phyloP scores from a whole-genome alignment of 1,284 basidiomycete species.

The Fomitiporia mediterranea region DNA sequence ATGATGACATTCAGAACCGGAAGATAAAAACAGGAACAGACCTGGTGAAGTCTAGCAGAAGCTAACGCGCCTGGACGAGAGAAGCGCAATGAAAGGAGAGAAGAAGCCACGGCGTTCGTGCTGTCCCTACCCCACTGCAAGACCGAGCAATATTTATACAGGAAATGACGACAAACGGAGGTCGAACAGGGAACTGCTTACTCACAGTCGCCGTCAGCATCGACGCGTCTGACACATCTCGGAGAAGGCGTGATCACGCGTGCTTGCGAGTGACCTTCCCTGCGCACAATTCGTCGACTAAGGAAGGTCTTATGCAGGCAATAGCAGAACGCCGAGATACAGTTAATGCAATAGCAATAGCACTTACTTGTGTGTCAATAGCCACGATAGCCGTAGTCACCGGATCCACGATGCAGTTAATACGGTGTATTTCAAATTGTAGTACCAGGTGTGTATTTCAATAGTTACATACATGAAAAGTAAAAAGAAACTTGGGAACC shows the following conservation, averaged over 20 bases:
- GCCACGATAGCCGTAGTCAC: background rate
- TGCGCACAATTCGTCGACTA: no score
- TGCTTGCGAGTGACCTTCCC: no score
- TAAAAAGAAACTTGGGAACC: background rate
- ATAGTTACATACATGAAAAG: background rate
- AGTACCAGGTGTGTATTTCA: no score
- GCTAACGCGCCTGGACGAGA: background rate
- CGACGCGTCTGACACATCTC: no score
- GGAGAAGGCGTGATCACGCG: no score
- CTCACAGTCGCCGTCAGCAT: no score
- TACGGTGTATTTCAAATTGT: background rate
- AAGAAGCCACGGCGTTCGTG: background rate
- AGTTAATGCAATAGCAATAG: background rate
- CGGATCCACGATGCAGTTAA: background rate
- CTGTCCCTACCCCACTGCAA: no score
- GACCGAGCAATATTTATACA: no score
- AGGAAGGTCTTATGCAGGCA: no score
- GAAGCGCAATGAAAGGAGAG: background rate
- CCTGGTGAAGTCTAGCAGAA: conserved; percentile 7
- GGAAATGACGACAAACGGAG: no score
- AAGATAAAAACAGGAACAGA: background rate
- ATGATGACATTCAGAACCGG: background rate
- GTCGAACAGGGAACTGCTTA: no score
- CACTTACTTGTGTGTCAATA: background rate
- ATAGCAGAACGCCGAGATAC: background rate